phyloP scores from a whole-genome alignment of 2,329 filamentous ascomycete species.

The Zymoseptoria crescenta region DNA sequence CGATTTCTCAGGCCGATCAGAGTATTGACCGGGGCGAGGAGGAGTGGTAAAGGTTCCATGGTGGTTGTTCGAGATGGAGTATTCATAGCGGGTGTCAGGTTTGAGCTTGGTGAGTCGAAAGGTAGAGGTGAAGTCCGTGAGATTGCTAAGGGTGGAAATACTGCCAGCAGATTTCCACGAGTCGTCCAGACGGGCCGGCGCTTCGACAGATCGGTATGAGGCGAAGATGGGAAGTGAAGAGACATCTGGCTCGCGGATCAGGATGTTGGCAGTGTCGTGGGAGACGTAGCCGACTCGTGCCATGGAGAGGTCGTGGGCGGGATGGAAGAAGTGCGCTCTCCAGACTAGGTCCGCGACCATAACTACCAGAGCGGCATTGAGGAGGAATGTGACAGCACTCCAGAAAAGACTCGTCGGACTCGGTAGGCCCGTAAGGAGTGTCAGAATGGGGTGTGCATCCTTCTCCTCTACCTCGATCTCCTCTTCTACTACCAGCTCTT shows the following conservation, averaged over 20 bases:
- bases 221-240: slow-evolving; percentile 67
- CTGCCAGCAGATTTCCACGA: slow-evolving; percentile 61
- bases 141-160: slow-evolving; percentile 59
- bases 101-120: slow-evolving; percentile 60
- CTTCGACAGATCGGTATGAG: slow-evolving; percentile 45
- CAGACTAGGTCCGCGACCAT: slow-evolving; percentile 73
- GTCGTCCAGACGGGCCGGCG: slow-evolving; percentile 39
- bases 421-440: slow-evolving; percentile 68
- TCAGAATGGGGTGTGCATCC: slow-evolving; percentile 50
- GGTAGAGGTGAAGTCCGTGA: slow-evolving; percentile 73
- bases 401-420: slow-evolving; percentile 59
- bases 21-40: slow-evolving; percentile 58
- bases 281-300: slow-evolving; percentile 83
- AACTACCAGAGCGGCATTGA: slow-evolving; percentile 63
- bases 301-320: slow-evolving; percentile 70
- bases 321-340: slow-evolving; percentile 61
- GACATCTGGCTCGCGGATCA: slow-evolving; percentile 77
- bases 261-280: slow-evolving; percentile 65
- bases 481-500: slow-evolving; percentile 54
- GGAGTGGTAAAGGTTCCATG: slow-evolving; percentile 74
- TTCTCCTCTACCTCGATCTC: slow-evolving; percentile 53
- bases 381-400: slow-evolving; percentile 47
- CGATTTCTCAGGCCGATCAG: slow-evolving; percentile 44
- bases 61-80: slow-evolving; percentile 78
- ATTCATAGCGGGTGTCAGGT: slow-evolving; percentile 71